Conservation (phyloP, 1,284 basidiomycete genomes). For the Nidula niveotomentosa region DNA sequence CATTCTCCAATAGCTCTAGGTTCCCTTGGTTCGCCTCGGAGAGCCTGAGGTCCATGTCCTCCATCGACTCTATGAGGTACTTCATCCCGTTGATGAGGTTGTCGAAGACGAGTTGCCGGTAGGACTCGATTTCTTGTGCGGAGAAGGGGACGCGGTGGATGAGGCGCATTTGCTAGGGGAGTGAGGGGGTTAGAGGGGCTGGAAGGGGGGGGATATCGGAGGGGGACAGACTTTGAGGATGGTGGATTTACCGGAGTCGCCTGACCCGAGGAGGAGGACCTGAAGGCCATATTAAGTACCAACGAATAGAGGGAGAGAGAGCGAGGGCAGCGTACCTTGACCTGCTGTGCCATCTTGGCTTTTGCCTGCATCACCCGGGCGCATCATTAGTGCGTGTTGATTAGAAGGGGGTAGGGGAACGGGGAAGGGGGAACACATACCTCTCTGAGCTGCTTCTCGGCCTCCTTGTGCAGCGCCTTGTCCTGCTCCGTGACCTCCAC, state of each 20-base stretch:
- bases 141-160: conserved; percentile 83
- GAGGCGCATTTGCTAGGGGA: conserved; percentile 83
- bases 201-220: background rate
- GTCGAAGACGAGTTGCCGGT: conserved; percentile 87
- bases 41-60: conserved; percentile 81
- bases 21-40: conserved; percentile 53
- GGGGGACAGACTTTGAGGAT: conserved; percentile 68
- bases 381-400: too few relatives aligned
- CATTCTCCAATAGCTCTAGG: conserved; percentile 66
- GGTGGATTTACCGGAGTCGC: conserved; percentile 93
- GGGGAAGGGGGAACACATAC: conserved; percentile 26
- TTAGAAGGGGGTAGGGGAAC: background rate
- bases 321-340: conserved; percentile 62
- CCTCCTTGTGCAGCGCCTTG: conserved; percentile 61
- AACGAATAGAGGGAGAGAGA: conserved; percentile 2
- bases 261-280: conserved; percentile 90
- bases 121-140: conserved; percentile 73
- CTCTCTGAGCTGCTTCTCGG: conserved; percentile 52
- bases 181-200: conserved; percentile 3
- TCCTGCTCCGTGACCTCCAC: conserved; percentile 63
- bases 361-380: conserved; percentile 27
- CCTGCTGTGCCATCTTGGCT: conserved; percentile 66
- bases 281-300: conserved; percentile 20
- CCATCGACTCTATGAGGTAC: conserved; percentile 84
- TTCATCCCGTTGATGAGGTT: conserved; percentile 88